These are phyloP conservation scores for Yamadazyma songkhlaensis DNA, from an alignment of 1,139 yeast species.

Conservation along the genomic window DNA sequence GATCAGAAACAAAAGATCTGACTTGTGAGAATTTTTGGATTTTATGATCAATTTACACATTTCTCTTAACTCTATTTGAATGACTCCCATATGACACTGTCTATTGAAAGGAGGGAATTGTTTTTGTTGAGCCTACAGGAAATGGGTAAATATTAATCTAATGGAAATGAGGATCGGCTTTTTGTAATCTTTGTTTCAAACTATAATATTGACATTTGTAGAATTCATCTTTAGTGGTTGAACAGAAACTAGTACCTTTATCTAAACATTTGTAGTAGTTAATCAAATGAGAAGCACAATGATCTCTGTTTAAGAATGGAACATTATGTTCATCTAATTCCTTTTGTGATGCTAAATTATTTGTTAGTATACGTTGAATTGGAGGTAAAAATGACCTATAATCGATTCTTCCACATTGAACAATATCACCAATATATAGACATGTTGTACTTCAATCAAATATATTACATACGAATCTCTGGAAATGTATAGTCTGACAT, in stretches of 20 bases:
- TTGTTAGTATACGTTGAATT: constrained; percentile 21
- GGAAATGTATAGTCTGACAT: constrained; percentile 9
- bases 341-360: constrained; percentile 31
- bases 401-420: too few relatives aligned
- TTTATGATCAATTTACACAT: too few relatives aligned
- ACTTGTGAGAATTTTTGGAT: too few relatives aligned
- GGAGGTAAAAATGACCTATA: too few relatives aligned
- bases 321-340: constrained; percentile 45
- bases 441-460: too few relatives aligned
- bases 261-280: constrained; percentile 46
- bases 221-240: constrained; percentile 42
- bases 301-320: constrained; percentile 47
- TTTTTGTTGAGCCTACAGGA: too few relatives aligned
- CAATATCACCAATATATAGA: too few relatives aligned
- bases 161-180: constrained; percentile 2
- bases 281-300: constrained; percentile 46
- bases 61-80: too few relatives aligned
- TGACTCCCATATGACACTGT: too few relatives aligned
- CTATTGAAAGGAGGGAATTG: too few relatives aligned
- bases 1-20: too few relatives aligned
- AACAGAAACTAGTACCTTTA: constrained; percentile 45
- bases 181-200: constrained; percentile 40
- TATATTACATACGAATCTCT: constrained; percentile 8
- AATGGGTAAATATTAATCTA: too few relatives aligned
- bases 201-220: constrained; percentile 47